Conservation (phyloP, 169 alveolate species). For the Theileria parva region DNA sequence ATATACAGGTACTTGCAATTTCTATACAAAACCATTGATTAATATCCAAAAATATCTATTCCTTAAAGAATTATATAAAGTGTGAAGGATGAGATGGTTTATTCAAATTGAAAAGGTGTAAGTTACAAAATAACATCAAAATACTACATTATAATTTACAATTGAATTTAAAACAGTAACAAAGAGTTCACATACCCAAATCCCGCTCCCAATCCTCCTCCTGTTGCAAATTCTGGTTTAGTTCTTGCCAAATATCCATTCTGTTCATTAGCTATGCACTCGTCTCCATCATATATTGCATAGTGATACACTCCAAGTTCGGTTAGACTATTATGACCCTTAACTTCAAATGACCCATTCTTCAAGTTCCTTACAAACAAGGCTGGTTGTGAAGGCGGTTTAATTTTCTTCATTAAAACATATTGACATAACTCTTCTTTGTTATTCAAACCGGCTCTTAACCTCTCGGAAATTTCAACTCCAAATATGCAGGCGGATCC, state of each 20-base stretch:
- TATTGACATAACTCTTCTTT: slow-evolving; percentile 25
- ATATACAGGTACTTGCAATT: no score
- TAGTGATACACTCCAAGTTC: slow-evolving; percentile 58
- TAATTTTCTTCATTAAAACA: slow-evolving; percentile 53
- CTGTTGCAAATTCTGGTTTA: slow-evolving; percentile 37
- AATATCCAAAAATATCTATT: no score
- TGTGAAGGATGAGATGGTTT: no score
- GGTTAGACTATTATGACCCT: slow-evolving; percentile 39
- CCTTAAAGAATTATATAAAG: no score
- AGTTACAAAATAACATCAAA: not conserved
- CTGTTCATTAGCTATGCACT: slow-evolving; percentile 27
- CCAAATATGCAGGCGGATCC: slow-evolving; percentile 32
- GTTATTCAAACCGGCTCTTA: slow-evolving; percentile 14
- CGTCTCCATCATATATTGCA: slow-evolving; percentile 39
- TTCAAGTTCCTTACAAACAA: slow-evolving; percentile 27
- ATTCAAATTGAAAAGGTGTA: no score
- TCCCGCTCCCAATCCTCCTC: slow-evolving; percentile 68
- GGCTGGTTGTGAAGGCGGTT: slow-evolving; percentile 54
- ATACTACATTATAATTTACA: not conserved
- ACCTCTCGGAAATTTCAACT: slow-evolving; percentile 20
- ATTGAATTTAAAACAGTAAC: slow-evolving; percentile 25
- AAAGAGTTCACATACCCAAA: slow-evolving; percentile 40
- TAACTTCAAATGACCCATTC: slow-evolving; percentile 18
- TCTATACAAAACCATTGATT: no score
- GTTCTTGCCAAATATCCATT: slow-evolving; percentile 67